Conservation (phyloP, 2,329 filamentous ascomycete genomes). For the Ophiognomonia clavigignenti-juglandacearum region DNA sequence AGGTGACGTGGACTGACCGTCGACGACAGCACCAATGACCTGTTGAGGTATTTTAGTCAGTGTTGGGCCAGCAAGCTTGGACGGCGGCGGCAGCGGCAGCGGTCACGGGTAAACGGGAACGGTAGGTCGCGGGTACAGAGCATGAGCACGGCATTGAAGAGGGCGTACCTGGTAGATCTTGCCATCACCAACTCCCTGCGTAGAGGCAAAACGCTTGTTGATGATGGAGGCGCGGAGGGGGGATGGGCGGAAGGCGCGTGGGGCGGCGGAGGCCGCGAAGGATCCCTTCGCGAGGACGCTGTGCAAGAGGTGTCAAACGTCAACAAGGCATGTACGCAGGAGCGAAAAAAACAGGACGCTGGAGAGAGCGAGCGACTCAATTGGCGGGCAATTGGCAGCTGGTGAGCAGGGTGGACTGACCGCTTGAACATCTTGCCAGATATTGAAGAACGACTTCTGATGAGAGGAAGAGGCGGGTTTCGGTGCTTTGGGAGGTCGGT, state of each 20-base stretch:
- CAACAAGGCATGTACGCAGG: too few species aligned
- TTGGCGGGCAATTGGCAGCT: constrained; percentile 40
- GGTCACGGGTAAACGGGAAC: too few species aligned
- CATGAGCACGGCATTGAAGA: constrained; percentile 7
- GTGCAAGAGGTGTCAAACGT: too few species aligned
- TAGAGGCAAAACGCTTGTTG: constrained; percentile 57
- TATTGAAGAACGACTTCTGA: constrained; percentile 60
- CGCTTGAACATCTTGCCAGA: constrained; percentile 80
- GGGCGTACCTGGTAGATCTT: constrained; percentile 63
- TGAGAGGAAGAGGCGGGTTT: constrained; percentile 53
- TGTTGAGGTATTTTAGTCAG: constrained; percentile 63
- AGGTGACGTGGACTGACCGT: constrained; percentile 62
- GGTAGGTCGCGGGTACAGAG: too few species aligned
- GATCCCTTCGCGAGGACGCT: constrained; percentile 57
- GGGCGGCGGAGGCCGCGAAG: constrained; percentile 48
- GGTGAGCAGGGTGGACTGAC: constrained; percentile 45
- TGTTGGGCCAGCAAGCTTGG: constrained; percentile 11
- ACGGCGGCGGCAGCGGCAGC: background rate
- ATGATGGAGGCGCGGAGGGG: constrained; percentile 49
- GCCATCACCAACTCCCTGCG: constrained; percentile 53
- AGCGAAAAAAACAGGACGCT: constrained; percentile 11
- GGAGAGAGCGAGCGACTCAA: constrained; percentile 39
- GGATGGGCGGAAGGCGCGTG: constrained; percentile 54
- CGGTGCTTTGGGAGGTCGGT: constrained; percentile 32
- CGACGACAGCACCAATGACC: constrained; percentile 98